Conservation (phyloP, 129 eudicot species). For the Heracleum sosnowskyi region DNA sequence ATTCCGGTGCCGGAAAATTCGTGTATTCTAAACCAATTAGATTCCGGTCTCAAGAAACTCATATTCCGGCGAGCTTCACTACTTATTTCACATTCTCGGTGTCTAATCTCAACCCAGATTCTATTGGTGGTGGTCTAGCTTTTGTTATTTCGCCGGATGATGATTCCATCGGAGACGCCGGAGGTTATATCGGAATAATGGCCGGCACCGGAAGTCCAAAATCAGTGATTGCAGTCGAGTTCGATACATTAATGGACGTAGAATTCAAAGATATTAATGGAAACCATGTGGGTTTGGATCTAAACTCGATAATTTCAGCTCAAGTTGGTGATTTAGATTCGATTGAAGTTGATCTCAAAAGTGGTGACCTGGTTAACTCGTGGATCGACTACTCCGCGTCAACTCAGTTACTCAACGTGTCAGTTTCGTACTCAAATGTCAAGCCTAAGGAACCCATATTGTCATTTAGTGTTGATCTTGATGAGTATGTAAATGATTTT, state of each 20-base stretch:
- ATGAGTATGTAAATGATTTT: slow-evolving; percentile 46
- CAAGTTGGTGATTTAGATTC: slow-evolving; percentile 50
- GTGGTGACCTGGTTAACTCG: slow-evolving; percentile 69
- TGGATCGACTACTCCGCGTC: slow-evolving; percentile 82
- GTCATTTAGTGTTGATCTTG: slow-evolving; percentile 40
- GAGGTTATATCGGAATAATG: slow-evolving; percentile 55
- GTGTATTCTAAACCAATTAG: slow-evolving; percentile 53
- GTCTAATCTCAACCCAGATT: slow-evolving; percentile 54
- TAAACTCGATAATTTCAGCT: slow-evolving; percentile 49
- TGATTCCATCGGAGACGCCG: slow-evolving; percentile 44
- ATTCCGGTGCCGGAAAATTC: slow-evolving; percentile 72
- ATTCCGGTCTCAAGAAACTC: slow-evolving; percentile 36
- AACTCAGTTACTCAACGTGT: slow-evolving; percentile 38
- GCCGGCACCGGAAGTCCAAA: slow-evolving; percentile 20
- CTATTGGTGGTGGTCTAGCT: slow-evolving; percentile 87
- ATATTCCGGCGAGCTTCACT: slow-evolving; percentile 50
- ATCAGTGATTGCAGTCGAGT: slow-evolving; percentile 59
- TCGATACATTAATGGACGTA: slow-evolving; percentile 84
- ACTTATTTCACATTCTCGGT: slow-evolving; percentile 72
- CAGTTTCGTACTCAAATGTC: slow-evolving; percentile 62
- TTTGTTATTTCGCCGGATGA: slow-evolving; percentile 64
- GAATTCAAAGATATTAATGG: slow-evolving; percentile 74
- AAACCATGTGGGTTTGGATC: slow-evolving; percentile 83
- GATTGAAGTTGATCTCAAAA: slow-evolving; percentile 52
- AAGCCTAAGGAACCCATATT: slow-evolving; percentile 63